phyloP scores from a whole-genome alignment of 345 rosid genomes.

The Citrus maxima region DNA sequence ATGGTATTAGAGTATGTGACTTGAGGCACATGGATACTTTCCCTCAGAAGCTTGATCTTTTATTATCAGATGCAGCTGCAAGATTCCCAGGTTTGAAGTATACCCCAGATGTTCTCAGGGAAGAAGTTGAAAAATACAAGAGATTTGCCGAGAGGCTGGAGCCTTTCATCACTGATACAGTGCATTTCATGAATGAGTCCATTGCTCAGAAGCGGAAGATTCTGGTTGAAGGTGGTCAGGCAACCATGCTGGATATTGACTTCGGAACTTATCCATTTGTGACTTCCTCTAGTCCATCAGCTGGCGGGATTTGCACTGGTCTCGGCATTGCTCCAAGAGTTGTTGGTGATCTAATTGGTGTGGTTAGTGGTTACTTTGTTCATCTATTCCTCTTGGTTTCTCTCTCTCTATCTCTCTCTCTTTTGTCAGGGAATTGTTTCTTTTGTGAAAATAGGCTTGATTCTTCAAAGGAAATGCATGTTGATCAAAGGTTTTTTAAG shows the following conservation, averaged over 20 bases:
- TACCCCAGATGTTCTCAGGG: slow-evolving; percentile 67
- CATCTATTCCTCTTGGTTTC: slow-evolving; percentile 6
- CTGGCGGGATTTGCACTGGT: slow-evolving; percentile 94
- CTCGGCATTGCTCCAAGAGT: slow-evolving; percentile 95
- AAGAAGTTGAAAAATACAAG: slow-evolving; percentile 89
- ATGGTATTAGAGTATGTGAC: slow-evolving; percentile 91
- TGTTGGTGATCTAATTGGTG: slow-evolving; percentile 91
- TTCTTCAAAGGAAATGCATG: neutral
- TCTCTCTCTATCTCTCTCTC: neutral
- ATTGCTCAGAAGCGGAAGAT: slow-evolving; percentile 72
- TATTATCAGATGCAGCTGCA: slow-evolving; percentile 72
- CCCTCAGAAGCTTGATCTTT: slow-evolving; percentile 78
- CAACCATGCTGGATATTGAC: slow-evolving; percentile 94
- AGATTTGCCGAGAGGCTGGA: slow-evolving; percentile 90
- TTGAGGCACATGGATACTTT: slow-evolving; percentile 93
- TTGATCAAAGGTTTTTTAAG: neutral
- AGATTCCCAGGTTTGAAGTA: slow-evolving; percentile 71
- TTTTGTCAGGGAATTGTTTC: neutral
- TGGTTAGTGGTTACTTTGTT: slow-evolving; percentile 46
- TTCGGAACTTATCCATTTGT: slow-evolving; percentile 98
- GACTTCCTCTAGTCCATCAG: slow-evolving; percentile 96
- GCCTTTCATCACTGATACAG: slow-evolving; percentile 84
- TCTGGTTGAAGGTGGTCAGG: slow-evolving; percentile 98
- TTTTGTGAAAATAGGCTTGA: neutral
- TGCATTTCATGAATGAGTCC: slow-evolving; percentile 77